Base-by-base conservation (phyloP, 2,329 filamentous ascomycete genomes). In the Pseudogymnoascus sp. region DNA sequence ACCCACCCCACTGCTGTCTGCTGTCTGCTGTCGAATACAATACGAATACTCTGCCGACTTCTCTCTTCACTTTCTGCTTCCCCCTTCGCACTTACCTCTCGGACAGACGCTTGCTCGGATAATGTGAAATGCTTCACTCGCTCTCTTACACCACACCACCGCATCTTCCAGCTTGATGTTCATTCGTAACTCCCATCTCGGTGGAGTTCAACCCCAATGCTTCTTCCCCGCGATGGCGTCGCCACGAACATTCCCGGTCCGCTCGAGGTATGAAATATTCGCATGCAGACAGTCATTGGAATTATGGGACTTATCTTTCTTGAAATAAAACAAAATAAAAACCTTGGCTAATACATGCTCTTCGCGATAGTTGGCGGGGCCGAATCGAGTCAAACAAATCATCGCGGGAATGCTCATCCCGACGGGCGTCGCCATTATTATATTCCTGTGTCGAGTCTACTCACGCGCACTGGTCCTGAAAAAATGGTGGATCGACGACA, bases 101-200 rank as follows among this genome's bases (percentile, higher is more conserved):
- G 7, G 8, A 28, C 43, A 25, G 14, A 22, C 6, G n/a, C 43
- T 50, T 50, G 7, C 43, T 50, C 28, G 22, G 22, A 50, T 50
- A 50, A 50, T 50, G 43, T 50, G 43, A 50, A 50, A 50, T 50
- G 43, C 43, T 50, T 50, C 43, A 30, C 43, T 50, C 43, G 43
- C 43, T 50, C 7, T 50, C 43, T 11, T 30, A 30, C 43, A 50
- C 43, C n/a, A 30, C 43, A 15, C 43, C 43, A 22, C 43, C 43
- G 22, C 43, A 50, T 50, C 43, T 50, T 8, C 43, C 43, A 28
- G 43, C 43, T 50, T 50, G 43, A 50, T 50, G 43, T 50, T 30
- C 43, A 50, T 50, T 50, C 43, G 14, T 9, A 50, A 50, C 43
- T 50, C 43, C 43, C 43, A 30, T 50, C n/a, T 50, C 28, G 43